Conservation (phyloP, 192 early-diverging fungal genomes). For the Phycomyces nitens region DNA sequence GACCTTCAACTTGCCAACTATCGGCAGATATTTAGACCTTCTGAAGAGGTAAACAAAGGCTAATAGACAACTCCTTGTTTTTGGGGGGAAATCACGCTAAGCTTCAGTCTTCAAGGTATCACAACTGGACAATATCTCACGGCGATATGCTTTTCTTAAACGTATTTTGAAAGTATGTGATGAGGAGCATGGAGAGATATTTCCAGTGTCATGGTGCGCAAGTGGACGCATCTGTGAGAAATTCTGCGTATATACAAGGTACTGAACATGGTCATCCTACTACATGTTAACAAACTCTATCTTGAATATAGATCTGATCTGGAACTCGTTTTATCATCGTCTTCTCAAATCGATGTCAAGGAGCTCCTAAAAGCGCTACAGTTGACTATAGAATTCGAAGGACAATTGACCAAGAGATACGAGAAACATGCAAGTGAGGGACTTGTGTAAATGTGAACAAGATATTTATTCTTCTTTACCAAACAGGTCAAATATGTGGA, state of each 20-base stretch:
- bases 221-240: constrained; percentile 62
- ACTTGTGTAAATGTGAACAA: background rate
- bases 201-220: constrained; percentile 77
- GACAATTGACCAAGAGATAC: constrained; percentile 76
- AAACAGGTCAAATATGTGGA: constrained; percentile 24
- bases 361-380: constrained; percentile 72
- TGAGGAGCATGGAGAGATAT: constrained; percentile 81
- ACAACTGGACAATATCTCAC: constrained; percentile 78
- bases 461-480: background rate
- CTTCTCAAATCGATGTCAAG: constrained; percentile 61
- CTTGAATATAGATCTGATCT: constrained; percentile 54
- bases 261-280: constrained; percentile 24
- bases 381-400: constrained; percentile 88
- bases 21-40: constrained; percentile 68
- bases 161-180: constrained; percentile 84
- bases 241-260: constrained; percentile 87
- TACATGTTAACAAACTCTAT: background rate
- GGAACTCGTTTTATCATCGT: constrained; percentile 57
- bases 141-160: constrained; percentile 92
- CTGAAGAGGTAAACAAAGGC: constrained; percentile 70
- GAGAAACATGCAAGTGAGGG: constrained; percentile 40
- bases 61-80: too few relatives aligned
- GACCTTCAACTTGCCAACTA: constrained; percentile 83
- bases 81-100: too few relatives aligned
- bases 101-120: constrained; percentile 32